Conservation (phyloP, 768 basidiomycete species). For the Phylloporus sp. region DNA sequence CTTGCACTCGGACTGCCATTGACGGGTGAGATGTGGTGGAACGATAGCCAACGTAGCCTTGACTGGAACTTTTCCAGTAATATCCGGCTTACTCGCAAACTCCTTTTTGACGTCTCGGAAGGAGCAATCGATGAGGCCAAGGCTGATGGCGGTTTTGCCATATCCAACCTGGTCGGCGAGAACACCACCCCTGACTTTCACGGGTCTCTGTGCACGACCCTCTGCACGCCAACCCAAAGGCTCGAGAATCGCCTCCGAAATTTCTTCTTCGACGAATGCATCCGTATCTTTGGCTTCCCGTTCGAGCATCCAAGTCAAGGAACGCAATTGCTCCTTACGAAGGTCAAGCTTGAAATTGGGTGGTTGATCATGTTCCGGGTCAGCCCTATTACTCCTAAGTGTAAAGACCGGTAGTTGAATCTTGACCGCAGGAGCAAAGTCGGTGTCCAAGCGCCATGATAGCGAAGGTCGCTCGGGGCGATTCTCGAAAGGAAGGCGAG, state of each 20-base stretch:
- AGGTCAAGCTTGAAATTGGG: slow-evolving; percentile 69
- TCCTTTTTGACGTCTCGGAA: slow-evolving; percentile 52
- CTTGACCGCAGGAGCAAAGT: slow-evolving; percentile 62
- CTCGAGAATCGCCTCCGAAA: slow-evolving; percentile 82
- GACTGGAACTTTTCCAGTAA: slow-evolving; percentile 62
- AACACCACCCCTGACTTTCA: slow-evolving; percentile 80
- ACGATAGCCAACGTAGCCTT: slow-evolving; percentile 82
- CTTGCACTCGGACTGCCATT: slow-evolving; percentile 82
- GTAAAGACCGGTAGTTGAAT: slow-evolving; percentile 58
- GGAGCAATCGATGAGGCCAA: slow-evolving; percentile 80
- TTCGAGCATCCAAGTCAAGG: slow-evolving; percentile 86
- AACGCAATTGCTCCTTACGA: slow-evolving; percentile 83
- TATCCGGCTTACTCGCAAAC: slow-evolving; percentile 44
- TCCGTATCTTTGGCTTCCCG: slow-evolving; percentile 62
- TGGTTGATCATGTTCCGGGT: slow-evolving; percentile 69
- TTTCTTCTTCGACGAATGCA: slow-evolving; percentile 90
- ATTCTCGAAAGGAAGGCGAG: slow-evolving; percentile 62
- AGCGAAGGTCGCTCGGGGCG: slow-evolving; percentile 44
- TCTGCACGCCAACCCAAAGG: slow-evolving; percentile 94
- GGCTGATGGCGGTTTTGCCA: slow-evolving; percentile 93
- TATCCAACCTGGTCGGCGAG: slow-evolving; percentile 96
- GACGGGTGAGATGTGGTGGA: slow-evolving; percentile 83
- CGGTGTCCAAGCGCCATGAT: slow-evolving; percentile 80
- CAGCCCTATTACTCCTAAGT: slow-evolving; percentile 70
- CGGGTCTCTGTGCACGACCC: slow-evolving; percentile 75